A percentile compares a stretch with the other conserved stretches of the same genome.
phyloP scores from a whole-genome alignment of 257 asterid genomes.

The Gynochthodes officinalis region DNA sequence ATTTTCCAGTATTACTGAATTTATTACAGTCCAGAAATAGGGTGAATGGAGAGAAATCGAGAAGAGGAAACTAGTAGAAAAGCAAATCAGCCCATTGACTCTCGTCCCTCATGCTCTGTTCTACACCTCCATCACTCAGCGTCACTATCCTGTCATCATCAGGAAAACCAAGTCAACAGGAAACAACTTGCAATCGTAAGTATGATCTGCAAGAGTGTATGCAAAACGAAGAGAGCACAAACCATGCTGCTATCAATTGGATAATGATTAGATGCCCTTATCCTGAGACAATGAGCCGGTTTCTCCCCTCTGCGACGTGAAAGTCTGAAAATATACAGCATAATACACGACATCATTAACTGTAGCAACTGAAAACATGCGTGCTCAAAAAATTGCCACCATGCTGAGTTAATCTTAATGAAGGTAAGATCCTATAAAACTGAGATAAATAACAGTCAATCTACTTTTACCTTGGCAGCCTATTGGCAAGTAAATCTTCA shows the following conservation, averaged over 20 bases:
- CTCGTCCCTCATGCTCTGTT: background rate
- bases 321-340: background rate
- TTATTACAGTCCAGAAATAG: background rate
- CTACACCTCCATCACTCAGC: background rate
- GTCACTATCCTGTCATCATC: background rate
- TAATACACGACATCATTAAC: background rate
- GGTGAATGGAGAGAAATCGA: background rate
- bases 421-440: background rate
- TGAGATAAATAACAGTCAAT: background rate
- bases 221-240: background rate
- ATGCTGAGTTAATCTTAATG: background rate
- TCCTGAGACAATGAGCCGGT: conserved; percentile 1
- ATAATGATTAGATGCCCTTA: background rate
- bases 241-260: background rate
- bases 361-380: background rate
- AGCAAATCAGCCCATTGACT: background rate
- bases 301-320: background rate
- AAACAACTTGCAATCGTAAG: background rate
- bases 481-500: background rate
- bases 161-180: too few relatives aligned
- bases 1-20: background rate
- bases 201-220: background rate
- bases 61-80: background rate
- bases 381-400: background rate
- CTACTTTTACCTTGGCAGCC: conserved; percentile 11